Percentiles rank a stretch among this genome's conserved stretches.
phyloP scores from a whole-genome alignment of 805 yeast genomes.

The Torulaspora microellipsoides region DNA sequence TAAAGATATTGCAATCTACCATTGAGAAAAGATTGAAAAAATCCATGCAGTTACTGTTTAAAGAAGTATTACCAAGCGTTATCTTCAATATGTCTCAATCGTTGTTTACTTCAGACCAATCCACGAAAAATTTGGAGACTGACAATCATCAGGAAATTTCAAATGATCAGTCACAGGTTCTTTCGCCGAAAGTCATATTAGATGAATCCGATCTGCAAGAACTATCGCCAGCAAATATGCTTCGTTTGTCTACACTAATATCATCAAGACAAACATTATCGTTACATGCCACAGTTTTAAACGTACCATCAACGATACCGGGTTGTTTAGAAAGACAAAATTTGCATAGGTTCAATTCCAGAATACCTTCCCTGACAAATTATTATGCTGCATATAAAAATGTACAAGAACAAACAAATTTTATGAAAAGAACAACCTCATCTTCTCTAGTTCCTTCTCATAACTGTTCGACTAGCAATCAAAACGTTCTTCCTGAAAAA shows the following conservation, averaged over 20 bases:
- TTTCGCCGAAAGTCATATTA: constrained; percentile 17
- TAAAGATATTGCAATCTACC: constrained; percentile 32
- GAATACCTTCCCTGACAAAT: constrained; percentile 31
- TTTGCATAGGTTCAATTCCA: constrained; percentile 30
- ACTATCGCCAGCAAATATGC: constrained; percentile 60
- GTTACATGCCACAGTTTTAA: constrained; percentile 50
- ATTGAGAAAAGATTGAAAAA: constrained; percentile 34
- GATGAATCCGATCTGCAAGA: constrained; percentile 36
- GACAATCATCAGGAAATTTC: constrained; percentile 1
- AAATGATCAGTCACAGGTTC: not conserved
- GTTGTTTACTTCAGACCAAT: constrained; percentile 28
- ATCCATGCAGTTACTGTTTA: constrained; percentile 33
- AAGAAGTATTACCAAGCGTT: constrained; percentile 33
- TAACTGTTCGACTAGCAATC: constrained; percentile 6
- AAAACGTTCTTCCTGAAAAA: constrained; percentile 25
- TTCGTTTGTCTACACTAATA: constrained; percentile 61
- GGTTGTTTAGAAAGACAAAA: constrained; percentile 36
- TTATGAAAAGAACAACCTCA: constrained; percentile 4
- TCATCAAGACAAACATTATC: constrained; percentile 78
- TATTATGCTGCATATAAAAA: constrained; percentile 15
- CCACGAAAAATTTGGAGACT: constrained; percentile 5
- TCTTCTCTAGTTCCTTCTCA: constrained; percentile 5
- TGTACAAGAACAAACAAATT: constrained; percentile 5
- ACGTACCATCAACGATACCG: constrained; percentile 37
- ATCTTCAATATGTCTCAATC: constrained; percentile 34